Base-by-base conservation (phyloP, 495 filamentous ascomycete species). In the Mytilinidion resinicola region DNA sequence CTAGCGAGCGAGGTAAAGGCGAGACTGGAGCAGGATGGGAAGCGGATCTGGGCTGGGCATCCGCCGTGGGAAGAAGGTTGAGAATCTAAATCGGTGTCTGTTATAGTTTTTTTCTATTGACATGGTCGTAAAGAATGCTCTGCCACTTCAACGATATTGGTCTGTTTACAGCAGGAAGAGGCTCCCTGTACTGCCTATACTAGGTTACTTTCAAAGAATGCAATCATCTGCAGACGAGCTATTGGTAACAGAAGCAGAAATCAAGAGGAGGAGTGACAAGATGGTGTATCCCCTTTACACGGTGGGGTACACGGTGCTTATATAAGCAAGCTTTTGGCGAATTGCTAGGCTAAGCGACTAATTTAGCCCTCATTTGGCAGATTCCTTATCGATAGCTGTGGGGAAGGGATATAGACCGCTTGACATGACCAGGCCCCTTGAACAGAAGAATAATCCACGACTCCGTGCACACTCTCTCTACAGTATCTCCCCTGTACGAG, bases 21-120 rank as follows among this genome's bases (percentile, higher is more conserved):
- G 3, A 25, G 59, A 11, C 46, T 56, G 38, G 21, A 20, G 33
- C n/a, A 33, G 21, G 46, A 19, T 7, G 59, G 59, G 9, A 61
- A 50, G 43, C 38, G 59, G 41, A 21, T 17, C 8, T 61, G 59
- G 59, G 59, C 19, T 21, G 37, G 17, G 34, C 33, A 61, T 43
- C 44, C 52, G n/a, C 43, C 37, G 6, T 61, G 59, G 59, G 37
- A 37, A 12, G 57, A 59, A 12, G 20, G 21, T 19, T 34, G 43
- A 11, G 38, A 47, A 43, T 4, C 4, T 42, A 1, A 42, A 9
- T 17, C 17, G 11, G 3, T 12, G 17, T 17, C 39, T 12, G 39
- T 42, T 42, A 42, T 12, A 9, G 37, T 9, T 39, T 42, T 42
- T 42, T 9, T 12, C 11, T 12, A 17, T 42, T 39, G 39, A 9